A percentile compares a stretch with the other conserved stretches of the same genome.
These are phyloP conservation scores for Zygosaccharomyces pseudobailii DNA, from an alignment of 1,139 yeast genomes.

Conservation along the genomic window DNA sequence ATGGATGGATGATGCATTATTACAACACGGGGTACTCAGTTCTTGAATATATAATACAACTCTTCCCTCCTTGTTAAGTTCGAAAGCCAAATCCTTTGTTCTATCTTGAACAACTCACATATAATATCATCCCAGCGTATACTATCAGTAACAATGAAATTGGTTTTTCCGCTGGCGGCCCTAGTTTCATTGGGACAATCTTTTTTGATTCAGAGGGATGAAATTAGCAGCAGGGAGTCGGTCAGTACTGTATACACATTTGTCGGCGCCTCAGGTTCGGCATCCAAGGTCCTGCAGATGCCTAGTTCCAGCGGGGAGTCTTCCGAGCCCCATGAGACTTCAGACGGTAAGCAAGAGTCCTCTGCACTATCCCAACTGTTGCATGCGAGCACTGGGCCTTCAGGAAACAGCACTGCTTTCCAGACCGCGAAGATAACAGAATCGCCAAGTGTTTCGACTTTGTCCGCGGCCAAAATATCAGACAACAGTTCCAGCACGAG, in stretches of 20 bases:
- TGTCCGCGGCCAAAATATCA: neutral
- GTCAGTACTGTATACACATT: constrained; percentile 11
- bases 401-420: neutral
- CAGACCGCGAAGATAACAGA: neutral
- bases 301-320: constrained; percentile 7
- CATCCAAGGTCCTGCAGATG: constrained; percentile 9
- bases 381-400: neutral
- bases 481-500: neutral
- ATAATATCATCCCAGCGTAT: too few species aligned
- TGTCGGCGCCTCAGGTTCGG: constrained; percentile 9
- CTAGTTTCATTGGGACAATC: neutral
- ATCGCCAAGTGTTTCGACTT: neutral
- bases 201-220: neutral
- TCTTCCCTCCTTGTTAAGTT: neutral
- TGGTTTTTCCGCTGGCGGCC: constrained; percentile 3
- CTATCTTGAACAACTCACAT: too few species aligned
- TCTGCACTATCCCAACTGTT: constrained; percentile 12
- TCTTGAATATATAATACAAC: neutral
- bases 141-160: neutral
- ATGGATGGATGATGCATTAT: neutral
- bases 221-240: neutral
- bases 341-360: constrained; percentile 9
- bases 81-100: neutral
- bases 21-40: neutral
- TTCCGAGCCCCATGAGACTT: neutral